These are phyloP conservation scores for Paspalum vaginatum DNA, from an alignment of 176 grass and related monocot species.

Conservation along the genomic window DNA sequence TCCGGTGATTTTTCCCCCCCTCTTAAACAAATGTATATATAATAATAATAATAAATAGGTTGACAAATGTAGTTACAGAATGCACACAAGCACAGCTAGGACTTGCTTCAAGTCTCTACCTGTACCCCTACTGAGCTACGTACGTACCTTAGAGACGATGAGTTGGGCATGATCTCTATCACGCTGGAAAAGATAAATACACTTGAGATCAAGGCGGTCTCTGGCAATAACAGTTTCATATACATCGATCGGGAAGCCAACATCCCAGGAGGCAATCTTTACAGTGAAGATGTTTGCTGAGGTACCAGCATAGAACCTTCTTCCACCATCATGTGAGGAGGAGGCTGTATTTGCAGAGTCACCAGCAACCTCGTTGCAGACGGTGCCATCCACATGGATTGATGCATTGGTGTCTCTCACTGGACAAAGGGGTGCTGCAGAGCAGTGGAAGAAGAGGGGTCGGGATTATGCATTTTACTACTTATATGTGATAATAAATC, in stretches of 20 bases:
- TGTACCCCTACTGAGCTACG: too few species aligned
- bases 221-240: conserved; percentile 3
- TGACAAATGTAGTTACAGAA: not conserved
- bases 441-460: not conserved
- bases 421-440: not conserved
- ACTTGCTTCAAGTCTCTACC: not conserved
- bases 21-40: not conserved
- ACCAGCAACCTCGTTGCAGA: not conserved
- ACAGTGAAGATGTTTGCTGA: not conserved
- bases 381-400: not conserved
- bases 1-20: not conserved
- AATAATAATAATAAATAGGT: not conserved
- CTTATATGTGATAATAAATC: too few species aligned
- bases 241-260: not conserved
- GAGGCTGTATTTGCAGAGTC: not conserved
- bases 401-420: not conserved
- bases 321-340: not conserved
- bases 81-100: not conserved
- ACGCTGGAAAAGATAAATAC: not conserved
- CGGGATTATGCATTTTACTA: too few species aligned
- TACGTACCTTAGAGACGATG: not conserved
- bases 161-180: not conserved
- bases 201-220: not conserved
- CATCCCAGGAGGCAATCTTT: conserved; percentile 2
- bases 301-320: not conserved